Evolutionary conservation across 306 rosid species (phyloP), one percentile per base, ranked within the genome.

Genomic region (Lathyrus sativus): DNA sequence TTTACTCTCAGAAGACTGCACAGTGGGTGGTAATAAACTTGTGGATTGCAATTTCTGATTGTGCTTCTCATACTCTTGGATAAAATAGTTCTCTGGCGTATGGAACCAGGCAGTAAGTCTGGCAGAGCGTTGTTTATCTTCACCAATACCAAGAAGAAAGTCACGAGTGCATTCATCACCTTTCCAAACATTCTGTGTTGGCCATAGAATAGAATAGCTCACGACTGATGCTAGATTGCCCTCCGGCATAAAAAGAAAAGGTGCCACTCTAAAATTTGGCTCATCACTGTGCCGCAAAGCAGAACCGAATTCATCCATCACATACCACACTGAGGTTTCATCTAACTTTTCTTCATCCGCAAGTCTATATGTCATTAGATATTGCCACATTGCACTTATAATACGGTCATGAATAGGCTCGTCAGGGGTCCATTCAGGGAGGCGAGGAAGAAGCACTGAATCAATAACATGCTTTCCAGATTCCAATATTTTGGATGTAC

Each of bases 281-380:
- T 85, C 88, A 83, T 90, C 98, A 71, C 96, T 90, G 54, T 90
- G 96, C 76, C 82, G 74, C 79, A 92, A 79, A 78, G 96, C 95
- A 69, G 98, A 92, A 70, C 98, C 98, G 3, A 92, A 85, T 74
- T 92, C 98, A 79, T 92, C 98, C 96, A 92, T 90, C 80, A 83
- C 84, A 11, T 92, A 92, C 98, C 92, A 86, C 14, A 92, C 91
- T 63, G 98, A 90, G 64, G 98, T 92, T 67, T 90, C 98, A 12
- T 92, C 98, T 77, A 92, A 85, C 82, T 92, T 92, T 73, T 92
- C 93, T 76, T 92, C 98, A 70, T 92, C 86, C 3, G 98, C 98
- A 57, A 92, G 96, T 60, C 98, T 85, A 67, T 92, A 92, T 11
- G 88, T 77, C 96, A 92, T 90, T 74, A 92, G 78, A 80, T 89